phyloP scores from a whole-genome alignment of 768 basidiomycete genomes.

The Naganishia onofrii region DNA sequence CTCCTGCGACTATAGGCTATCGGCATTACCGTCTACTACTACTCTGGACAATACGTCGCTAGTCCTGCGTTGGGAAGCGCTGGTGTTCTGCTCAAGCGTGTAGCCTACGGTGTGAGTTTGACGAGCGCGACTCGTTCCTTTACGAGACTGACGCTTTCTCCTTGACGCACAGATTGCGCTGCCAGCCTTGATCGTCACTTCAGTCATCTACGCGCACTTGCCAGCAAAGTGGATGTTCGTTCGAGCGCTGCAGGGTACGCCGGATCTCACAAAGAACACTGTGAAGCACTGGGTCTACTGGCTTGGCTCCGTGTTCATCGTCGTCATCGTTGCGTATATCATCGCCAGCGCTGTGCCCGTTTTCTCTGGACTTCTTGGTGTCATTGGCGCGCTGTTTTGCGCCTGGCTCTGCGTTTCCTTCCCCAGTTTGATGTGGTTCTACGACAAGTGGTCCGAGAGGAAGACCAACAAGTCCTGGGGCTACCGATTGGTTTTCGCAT shows the following conservation, averaged over 20 bases:
- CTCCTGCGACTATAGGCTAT: slow-evolving; percentile 31
- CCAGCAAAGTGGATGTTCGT: slow-evolving; percentile 33
- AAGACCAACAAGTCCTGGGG: slow-evolving; percentile 14
- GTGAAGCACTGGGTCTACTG: slow-evolving; percentile 29
- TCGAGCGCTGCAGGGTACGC: slow-evolving; percentile 30
- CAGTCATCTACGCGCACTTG: slow-evolving; percentile 34
- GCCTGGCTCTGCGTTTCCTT: too few species aligned
- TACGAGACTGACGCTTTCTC: not conserved
- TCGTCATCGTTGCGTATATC: slow-evolving; percentile 27
- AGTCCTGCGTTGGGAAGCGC: slow-evolving; percentile 40
- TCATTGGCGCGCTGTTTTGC: slow-evolving; percentile 35
- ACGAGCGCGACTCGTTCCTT: not conserved
- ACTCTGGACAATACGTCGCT: slow-evolving; percentile 33
- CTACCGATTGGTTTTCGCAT: slow-evolving; percentile 26
- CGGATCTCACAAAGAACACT: slow-evolving; percentile 30
- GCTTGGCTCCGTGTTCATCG: slow-evolving; percentile 19
- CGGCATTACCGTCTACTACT: slow-evolving; percentile 29
- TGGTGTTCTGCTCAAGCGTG: slow-evolving; percentile 40
- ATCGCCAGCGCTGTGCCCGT: slow-evolving; percentile 34
- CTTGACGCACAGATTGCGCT: slow-evolving; percentile 33
- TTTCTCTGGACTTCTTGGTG: slow-evolving; percentile 36
- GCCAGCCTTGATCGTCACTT: slow-evolving; percentile 38
- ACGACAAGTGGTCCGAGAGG: slow-evolving; percentile 29
- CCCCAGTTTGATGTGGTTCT: slow-evolving; percentile 35
- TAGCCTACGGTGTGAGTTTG: slow-evolving; percentile 37